phyloP scores from a whole-genome alignment of 73 alveolate species.

The Paramecium tetraurelia region DNA sequence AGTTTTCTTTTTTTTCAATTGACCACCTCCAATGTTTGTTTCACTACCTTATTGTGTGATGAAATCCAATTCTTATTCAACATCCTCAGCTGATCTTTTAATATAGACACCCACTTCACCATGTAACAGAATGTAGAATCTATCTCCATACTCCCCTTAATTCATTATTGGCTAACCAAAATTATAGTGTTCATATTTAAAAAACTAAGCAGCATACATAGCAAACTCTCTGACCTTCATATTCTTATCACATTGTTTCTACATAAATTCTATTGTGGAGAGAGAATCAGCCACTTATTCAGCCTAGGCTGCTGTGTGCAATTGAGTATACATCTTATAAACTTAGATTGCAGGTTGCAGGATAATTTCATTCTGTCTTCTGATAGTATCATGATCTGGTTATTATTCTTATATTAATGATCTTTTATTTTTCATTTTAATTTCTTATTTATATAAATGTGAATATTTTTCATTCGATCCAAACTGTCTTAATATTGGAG shows the following conservation, averaged over 20 bases:
- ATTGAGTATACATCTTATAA: background rate
- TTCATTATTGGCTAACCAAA: background rate
- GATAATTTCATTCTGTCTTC: background rate
- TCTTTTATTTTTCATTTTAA: conserved; percentile 11
- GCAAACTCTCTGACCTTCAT: conserved; percentile 14
- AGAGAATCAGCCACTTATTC: conserved; percentile 24
- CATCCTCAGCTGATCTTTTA: background rate
- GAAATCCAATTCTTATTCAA: background rate
- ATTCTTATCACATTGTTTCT: background rate
- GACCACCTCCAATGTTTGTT: background rate
- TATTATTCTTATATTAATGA: background rate
- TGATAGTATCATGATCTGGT: background rate
- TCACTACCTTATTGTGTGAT: background rate
- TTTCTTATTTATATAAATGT: background rate
- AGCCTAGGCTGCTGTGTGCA: background rate
- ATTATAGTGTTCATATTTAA: background rate
- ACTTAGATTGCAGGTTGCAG: background rate
- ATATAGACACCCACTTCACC: conserved; percentile 41
- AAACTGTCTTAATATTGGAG: conserved; percentile 67
- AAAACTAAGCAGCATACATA: background rate
- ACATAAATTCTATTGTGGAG: background rate
- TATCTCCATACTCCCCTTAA: conserved; percentile 43
- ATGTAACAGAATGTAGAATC: background rate
- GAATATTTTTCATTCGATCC: background rate
- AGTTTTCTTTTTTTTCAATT: background rate